These are phyloP conservation scores for Fusarium haematococcum DNA, from an alignment of 2,329 filamentous ascomycete genomes.

Conservation along the genomic window DNA sequence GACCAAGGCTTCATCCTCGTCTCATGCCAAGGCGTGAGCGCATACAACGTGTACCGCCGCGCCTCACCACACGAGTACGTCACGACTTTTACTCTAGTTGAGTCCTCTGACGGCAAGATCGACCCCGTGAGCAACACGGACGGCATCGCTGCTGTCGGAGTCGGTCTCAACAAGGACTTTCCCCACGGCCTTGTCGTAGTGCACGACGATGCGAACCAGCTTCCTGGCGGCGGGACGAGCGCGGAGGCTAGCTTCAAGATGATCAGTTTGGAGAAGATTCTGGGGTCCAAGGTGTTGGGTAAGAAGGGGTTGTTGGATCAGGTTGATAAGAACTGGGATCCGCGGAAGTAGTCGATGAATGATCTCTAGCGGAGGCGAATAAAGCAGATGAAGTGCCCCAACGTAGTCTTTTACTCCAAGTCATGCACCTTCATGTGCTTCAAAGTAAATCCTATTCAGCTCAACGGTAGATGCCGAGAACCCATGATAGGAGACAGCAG, in stretches of 20 bases:
- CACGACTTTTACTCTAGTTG: conserved; percentile 60
- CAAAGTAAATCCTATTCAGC: neutral
- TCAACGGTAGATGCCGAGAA: neutral
- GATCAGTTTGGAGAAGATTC: conserved; percentile 55
- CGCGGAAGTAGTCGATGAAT: conserved; percentile 39
- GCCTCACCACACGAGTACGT: conserved; percentile 62
- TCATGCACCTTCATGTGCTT: neutral
- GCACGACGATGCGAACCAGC: conserved; percentile 66
- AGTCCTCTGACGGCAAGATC: conserved; percentile 54
- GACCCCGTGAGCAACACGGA: conserved; percentile 67
- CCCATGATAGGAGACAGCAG: neutral
- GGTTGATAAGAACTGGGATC: conserved; percentile 55
- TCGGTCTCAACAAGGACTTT: conserved; percentile 55
- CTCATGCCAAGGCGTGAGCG: conserved; percentile 64
- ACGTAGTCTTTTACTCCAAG: neutral
- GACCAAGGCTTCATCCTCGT: conserved; percentile 63
- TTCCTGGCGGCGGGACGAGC: conserved; percentile 58
- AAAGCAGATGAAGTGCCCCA: neutral
- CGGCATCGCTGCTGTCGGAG: conserved; percentile 61
- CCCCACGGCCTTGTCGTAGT: conserved; percentile 60
- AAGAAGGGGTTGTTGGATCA: conserved; percentile 47
- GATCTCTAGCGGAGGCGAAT: neutral
- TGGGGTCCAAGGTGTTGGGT: conserved; percentile 46
- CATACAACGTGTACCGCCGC: conserved; percentile 63
- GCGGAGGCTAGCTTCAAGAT: conserved; percentile 64